Evolutionary conservation across 2,329 filamentous ascomycete genomes (phyloP).

Genomic region (Stemphylium beticola): DNA sequence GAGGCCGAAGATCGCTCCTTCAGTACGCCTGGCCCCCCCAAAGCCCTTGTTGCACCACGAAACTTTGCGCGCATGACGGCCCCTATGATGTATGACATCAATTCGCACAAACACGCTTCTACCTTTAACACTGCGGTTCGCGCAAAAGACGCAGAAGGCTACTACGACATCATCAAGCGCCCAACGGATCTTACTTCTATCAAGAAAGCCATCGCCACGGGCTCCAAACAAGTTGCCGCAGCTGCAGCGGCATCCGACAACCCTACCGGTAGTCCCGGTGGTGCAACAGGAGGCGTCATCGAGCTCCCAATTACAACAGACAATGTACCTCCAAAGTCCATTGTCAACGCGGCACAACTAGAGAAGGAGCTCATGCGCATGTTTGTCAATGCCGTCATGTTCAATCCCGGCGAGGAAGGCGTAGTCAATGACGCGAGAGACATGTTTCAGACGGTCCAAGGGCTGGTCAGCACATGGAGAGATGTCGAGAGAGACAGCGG

Average conservation of each 20-base stretch:
- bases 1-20: slow-evolving; percentile 38
- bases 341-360: slow-evolving; percentile 90
- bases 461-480: slow-evolving; percentile 75
- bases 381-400: slow-evolving; percentile 99
- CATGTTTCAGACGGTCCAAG: slow-evolving; percentile 89
- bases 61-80: slow-evolving; percentile 57
- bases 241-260: slow-evolving; percentile 57
- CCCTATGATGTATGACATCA: slow-evolving; percentile 59
- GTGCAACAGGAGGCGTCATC: slow-evolving; percentile 51
- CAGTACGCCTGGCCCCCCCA: slow-evolving; percentile 33
- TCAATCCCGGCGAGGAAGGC: slow-evolving; percentile 89
- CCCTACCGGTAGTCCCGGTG: slow-evolving; percentile 66
- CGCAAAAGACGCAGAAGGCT: slow-evolving; percentile 58
- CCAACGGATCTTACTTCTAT: slow-evolving; percentile 61
- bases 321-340: slow-evolving; percentile 81
- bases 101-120: slow-evolving; percentile 58
- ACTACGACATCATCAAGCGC: slow-evolving; percentile 59
- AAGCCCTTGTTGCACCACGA: slow-evolving; percentile 52
- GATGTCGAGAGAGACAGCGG: slow-evolving; percentile 64
- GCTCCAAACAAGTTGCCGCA: slow-evolving; percentile 64
- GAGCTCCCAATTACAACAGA: slow-evolving; percentile 73
- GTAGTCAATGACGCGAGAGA: slow-evolving; percentile 86
- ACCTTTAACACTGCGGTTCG: slow-evolving; percentile 58
- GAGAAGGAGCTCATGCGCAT: slow-evolving; percentile 94
- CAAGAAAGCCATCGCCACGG: slow-evolving; percentile 55